Evolutionary conservation across 768 basidiomycete genomes (phyloP).

Genomic region (Termitomyces sp.): DNA sequence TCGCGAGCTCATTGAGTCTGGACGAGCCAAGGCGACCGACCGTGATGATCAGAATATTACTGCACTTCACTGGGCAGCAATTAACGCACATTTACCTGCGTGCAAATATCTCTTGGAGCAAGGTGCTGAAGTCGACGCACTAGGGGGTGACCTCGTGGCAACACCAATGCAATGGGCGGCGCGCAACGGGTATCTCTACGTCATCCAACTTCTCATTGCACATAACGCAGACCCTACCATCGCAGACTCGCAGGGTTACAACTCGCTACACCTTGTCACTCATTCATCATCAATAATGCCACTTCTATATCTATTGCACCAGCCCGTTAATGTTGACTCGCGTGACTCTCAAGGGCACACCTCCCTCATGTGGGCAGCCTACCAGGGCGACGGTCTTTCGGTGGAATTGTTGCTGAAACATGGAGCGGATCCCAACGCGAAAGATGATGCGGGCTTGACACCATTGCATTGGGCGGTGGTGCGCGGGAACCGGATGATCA

Average conservation of each 20-base stretch:
- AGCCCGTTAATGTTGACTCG: conserved; percentile 89
- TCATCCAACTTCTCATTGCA: conserved; percentile 87
- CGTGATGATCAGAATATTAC: conserved; percentile 91
- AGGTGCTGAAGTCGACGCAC: conserved; percentile 91
- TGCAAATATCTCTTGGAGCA: conserved; percentile 87
- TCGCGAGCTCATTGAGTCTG: conserved; percentile 65
- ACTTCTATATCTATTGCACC: conserved; percentile 85
- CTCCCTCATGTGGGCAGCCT: conserved; percentile 97
- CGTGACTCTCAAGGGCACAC: conserved; percentile 93
- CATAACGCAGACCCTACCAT: conserved; percentile 93
- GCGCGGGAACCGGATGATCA: conserved; percentile 85
- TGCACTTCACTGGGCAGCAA: conserved; percentile 96
- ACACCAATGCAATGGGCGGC: conserved; percentile 99
- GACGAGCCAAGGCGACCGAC: conserved; percentile 67
- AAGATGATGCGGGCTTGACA: conserved; percentile 80
- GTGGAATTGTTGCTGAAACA: conserved; percentile 88
- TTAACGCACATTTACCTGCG: conserved; percentile 89
- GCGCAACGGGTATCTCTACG: conserved; percentile 92
- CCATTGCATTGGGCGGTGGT: conserved; percentile 98
- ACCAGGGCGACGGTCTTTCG: conserved; percentile 95
- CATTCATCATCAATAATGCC: conserved; percentile 96
- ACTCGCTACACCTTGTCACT: conserved; percentile 90
- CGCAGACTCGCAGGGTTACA: conserved; percentile 92
- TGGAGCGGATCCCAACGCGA: conserved; percentile 73
- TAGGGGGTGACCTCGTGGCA: conserved; percentile 91